A percentile compares a stretch with the other conserved stretches of the same genome.
Evolutionary conservation across 257 asterid species (phyloP).

Genomic region (Craterostigma plantagineum): DNA sequence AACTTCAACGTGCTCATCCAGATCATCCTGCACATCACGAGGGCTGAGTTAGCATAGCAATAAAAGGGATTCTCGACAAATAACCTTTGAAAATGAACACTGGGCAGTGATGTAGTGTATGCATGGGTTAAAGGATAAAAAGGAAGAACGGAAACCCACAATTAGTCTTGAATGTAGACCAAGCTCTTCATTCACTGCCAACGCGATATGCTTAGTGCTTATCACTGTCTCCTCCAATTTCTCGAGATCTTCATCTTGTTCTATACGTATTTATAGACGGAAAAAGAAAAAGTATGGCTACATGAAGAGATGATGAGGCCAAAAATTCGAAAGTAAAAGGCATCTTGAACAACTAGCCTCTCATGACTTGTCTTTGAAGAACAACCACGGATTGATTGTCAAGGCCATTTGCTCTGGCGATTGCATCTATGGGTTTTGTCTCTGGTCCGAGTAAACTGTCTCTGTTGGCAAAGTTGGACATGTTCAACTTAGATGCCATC

Average conservation of each 20-base stretch:
- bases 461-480: constrained; percentile 73
- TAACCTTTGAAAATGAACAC: too few species aligned
- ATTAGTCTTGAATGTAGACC: constrained; percentile 75
- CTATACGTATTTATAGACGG: constrained; percentile 17
- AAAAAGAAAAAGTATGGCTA: constrained; percentile 1
- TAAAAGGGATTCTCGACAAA: background rate
- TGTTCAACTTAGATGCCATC: constrained; percentile 78
- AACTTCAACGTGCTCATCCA: constrained; percentile 72
- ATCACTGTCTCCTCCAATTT: constrained; percentile 69
- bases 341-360: constrained; percentile 31
- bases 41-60: background rate
- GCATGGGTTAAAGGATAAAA: too few species aligned
- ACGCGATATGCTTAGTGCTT: constrained; percentile 89
- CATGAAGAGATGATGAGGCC: constrained; percentile 2
- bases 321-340: constrained; percentile 4
- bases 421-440: constrained; percentile 67
- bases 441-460: constrained; percentile 96
- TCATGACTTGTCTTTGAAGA: constrained; percentile 88
- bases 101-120: too few species aligned
- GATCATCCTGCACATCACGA: constrained; percentile 40
- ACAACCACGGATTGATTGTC: constrained; percentile 76
- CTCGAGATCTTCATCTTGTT: constrained; percentile 92
- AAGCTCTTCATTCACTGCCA: constrained; percentile 93
- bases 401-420: constrained; percentile 62
- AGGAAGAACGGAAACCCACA: constrained; percentile 33